Conservation (phyloP, 2,329 filamentous ascomycete species). For the Fulvia fulva region DNA sequence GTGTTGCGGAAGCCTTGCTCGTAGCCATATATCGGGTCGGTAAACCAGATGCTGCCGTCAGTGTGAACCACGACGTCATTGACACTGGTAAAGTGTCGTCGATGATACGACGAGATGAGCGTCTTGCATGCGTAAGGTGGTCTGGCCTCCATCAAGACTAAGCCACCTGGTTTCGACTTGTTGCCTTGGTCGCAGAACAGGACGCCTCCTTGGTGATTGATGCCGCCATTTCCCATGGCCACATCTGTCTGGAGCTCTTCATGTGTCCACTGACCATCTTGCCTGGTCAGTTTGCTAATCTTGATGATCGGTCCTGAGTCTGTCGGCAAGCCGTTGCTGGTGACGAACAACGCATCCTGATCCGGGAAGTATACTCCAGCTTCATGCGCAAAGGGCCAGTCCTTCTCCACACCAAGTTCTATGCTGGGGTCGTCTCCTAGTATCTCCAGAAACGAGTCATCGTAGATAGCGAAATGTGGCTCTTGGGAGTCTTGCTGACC, state of each 20-base stretch:
- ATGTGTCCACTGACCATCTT: conserved; percentile 42
- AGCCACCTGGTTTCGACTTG: conserved; percentile 18
- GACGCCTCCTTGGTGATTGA: conserved; percentile 42
- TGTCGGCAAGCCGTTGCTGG: conserved; percentile 35
- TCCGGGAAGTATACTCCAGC: conserved; percentile 33
- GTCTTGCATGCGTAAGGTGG: conserved; percentile 25
- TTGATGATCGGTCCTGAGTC: conserved; percentile 21
- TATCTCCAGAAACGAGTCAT: conserved; percentile 26
- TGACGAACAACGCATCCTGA: conserved; percentile 41
- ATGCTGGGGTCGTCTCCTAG: conserved; percentile 23
- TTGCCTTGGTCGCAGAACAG: conserved; percentile 34
- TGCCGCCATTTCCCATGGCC: conserved; percentile 48
- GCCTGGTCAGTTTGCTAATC: conserved; percentile 25
- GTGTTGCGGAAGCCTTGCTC: conserved; percentile 55
- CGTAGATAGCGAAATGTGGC: conserved; percentile 27
- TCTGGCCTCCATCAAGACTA: conserved; percentile 23
- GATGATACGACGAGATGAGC: conserved; percentile 57
- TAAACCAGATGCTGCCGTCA: conserved; percentile 62
- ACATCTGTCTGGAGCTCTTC: conserved; percentile 34
- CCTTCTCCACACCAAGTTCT: conserved; percentile 21
- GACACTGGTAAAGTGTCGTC: conserved; percentile 57
- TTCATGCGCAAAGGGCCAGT: conserved; percentile 38
- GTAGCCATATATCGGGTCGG: conserved; percentile 58
- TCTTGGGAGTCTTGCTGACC: conserved; percentile 14
- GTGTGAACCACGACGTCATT: conserved; percentile 54